These are phyloP conservation scores for Kodamaea neixiangensis DNA, from an alignment of 805 yeast species.

Conservation along the genomic window DNA sequence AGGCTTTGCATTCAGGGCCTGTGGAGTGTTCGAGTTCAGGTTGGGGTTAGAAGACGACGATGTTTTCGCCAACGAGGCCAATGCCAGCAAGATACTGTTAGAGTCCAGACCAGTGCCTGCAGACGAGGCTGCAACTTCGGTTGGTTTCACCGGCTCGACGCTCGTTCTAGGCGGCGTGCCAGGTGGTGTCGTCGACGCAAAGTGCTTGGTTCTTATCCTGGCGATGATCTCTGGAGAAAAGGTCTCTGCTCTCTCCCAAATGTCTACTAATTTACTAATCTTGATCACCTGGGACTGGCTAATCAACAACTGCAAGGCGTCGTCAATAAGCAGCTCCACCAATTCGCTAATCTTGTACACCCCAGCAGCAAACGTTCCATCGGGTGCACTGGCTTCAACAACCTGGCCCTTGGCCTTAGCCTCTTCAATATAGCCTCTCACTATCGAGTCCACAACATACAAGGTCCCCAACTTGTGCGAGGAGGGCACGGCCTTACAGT, in stretches of 20 bases:
- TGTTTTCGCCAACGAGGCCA: slow-evolving; percentile 61
- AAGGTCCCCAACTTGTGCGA: slow-evolving; percentile 88
- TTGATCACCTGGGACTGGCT: slow-evolving; percentile 63
- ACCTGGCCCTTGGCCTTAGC: slow-evolving; percentile 57
- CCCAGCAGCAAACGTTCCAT: slow-evolving; percentile 76
- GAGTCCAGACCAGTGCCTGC: slow-evolving; percentile 40
- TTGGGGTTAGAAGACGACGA: slow-evolving; percentile 26
- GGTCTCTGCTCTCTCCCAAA: slow-evolving; percentile 87
- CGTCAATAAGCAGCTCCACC: slow-evolving; percentile 63
- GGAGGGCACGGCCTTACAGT: slow-evolving; percentile 71
- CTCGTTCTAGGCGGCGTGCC: slow-evolving; percentile 51
- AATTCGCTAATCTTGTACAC: slow-evolving; percentile 63
- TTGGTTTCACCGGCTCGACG: slow-evolving; percentile 26
- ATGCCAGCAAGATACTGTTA: slow-evolving; percentile 66
- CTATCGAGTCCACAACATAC: slow-evolving; percentile 90
- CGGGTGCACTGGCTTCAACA: slow-evolving; percentile 51
- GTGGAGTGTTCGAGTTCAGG: slow-evolving; percentile 32
- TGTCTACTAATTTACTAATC: slow-evolving; percentile 80
- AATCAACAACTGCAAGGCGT: slow-evolving; percentile 57
- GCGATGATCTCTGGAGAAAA: slow-evolving; percentile 61
- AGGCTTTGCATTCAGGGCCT: slow-evolving; percentile 28
- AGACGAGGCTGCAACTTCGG: slow-evolving; percentile 3
- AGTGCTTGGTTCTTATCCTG: slow-evolving; percentile 58
- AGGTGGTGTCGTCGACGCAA: slow-evolving; percentile 69
- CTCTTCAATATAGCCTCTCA: slow-evolving; percentile 78